Conservation (phyloP, 2,329 filamentous ascomycete species). For the Epichloe coenophiala region DNA sequence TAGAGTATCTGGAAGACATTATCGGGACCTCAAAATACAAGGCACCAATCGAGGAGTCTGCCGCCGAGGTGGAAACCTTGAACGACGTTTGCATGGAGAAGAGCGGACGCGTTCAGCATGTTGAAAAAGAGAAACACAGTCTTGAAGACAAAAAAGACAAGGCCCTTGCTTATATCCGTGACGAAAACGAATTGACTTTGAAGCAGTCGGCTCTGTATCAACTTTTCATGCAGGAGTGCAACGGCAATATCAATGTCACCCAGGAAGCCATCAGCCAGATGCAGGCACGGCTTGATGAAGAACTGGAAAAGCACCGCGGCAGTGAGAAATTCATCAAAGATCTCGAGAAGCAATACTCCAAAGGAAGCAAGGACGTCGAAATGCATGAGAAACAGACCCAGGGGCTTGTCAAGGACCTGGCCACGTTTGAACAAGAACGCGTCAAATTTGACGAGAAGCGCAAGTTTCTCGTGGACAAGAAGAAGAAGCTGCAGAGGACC, state of each 20-base stretch:
- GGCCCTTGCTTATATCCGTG: slow-evolving; percentile 73
- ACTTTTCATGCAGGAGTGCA: slow-evolving; percentile 76
- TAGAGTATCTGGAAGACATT: slow-evolving; percentile 96
- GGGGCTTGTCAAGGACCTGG: slow-evolving; percentile 68
- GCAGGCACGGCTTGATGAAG: slow-evolving; percentile 71
- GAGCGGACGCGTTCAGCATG: slow-evolving; percentile 86
- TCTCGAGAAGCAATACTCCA: slow-evolving; percentile 72
- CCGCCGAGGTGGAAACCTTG: slow-evolving; percentile 74
- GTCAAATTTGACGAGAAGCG: slow-evolving; percentile 98
- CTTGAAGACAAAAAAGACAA: slow-evolving; percentile 92
- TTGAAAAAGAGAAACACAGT: slow-evolving; percentile 89
- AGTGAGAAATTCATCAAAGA: slow-evolving; percentile 82
- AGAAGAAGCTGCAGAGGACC: slow-evolving; percentile 87
- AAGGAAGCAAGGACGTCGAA: slow-evolving; percentile 72
- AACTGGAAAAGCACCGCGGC: slow-evolving; percentile 84
- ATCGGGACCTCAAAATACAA: slow-evolving; percentile 99
- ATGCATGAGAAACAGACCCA: slow-evolving; percentile 71
- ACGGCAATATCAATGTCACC: slow-evolving; percentile 77
- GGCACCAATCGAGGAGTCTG: slow-evolving; percentile 87
- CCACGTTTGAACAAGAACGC: slow-evolving; percentile 87
- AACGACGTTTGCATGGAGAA: slow-evolving; percentile 96
- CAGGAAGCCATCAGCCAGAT: slow-evolving; percentile 85
- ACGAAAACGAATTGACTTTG: slow-evolving; percentile 82
- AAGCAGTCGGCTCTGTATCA: slow-evolving; percentile 92
- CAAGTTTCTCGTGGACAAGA: slow-evolving; percentile 83